phyloP scores from a whole-genome alignment of 2,329 filamentous ascomycete species.

The Xenosphaeropsis pyriputrescens region DNA sequence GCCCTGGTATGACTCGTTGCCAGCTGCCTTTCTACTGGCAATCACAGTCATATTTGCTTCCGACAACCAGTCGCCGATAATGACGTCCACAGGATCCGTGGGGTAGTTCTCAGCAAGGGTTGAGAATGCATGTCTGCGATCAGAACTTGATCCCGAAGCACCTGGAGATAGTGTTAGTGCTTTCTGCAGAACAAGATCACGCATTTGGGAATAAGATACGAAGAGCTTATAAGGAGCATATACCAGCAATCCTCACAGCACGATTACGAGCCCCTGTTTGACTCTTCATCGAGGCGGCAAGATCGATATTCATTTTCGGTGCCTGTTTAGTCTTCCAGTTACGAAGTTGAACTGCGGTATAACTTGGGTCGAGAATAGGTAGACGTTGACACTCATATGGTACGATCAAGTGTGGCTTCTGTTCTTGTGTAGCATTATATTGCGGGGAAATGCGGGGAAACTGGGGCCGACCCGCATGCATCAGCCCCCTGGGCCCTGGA shows the following conservation, averaged over 20 bases:
- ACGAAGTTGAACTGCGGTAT: too few species aligned
- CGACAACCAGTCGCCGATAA: slow-evolving; percentile 33
- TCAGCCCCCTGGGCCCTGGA: too few species aligned
- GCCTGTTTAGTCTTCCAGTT: too few species aligned
- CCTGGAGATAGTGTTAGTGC: slow-evolving; percentile 10
- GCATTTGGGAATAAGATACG: background rate
- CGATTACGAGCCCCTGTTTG: background rate
- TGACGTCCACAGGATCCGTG: slow-evolving; percentile 29
- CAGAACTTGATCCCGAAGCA: slow-evolving; percentile 27
- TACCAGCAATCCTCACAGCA: background rate
- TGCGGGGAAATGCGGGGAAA: too few species aligned
- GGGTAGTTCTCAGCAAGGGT: slow-evolving; percentile 24
- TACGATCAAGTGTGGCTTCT: too few species aligned
- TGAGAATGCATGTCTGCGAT: slow-evolving; percentile 27
- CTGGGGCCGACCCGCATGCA: too few species aligned
- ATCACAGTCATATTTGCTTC: slow-evolving; percentile 19
- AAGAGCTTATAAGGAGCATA: background rate
- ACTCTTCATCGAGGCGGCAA: too few species aligned
- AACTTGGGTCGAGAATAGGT: too few species aligned
- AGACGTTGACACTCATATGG: too few species aligned
- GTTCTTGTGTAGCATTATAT: too few species aligned
- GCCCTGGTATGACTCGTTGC: slow-evolving; percentile 17
- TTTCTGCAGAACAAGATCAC: background rate
- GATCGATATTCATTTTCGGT: too few species aligned
- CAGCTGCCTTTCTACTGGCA: slow-evolving; percentile 8